Conservation (phyloP, 306 rosid species). For the Purshia tridentata region DNA sequence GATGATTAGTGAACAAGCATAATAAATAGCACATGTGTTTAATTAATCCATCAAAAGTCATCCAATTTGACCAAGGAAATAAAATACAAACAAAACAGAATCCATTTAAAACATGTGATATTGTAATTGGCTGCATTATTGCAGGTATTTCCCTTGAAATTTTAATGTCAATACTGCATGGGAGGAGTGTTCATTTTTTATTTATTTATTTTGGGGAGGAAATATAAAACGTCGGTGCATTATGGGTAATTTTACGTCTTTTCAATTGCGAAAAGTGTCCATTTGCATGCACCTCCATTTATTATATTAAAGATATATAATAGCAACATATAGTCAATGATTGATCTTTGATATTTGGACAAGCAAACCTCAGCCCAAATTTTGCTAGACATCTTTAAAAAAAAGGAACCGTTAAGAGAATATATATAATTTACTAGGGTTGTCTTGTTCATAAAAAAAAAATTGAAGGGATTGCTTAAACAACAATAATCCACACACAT, state of each 20-base stretch:
- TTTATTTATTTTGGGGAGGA: too few relatives aligned
- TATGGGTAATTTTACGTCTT: too few relatives aligned
- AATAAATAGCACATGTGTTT: background rate
- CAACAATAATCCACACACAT: background rate
- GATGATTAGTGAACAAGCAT: background rate
- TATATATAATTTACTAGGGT: too few relatives aligned
- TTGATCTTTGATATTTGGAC: background rate
- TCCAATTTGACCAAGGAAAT: background rate
- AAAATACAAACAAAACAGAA: background rate
- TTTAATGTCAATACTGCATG: background rate
- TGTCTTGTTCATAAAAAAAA: background rate
- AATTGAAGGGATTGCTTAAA: background rate
- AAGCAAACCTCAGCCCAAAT: background rate
- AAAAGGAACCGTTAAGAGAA: too few relatives aligned
- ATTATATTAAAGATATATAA: background rate
- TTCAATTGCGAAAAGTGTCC: too few relatives aligned
- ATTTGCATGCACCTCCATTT: conserved; percentile 13
- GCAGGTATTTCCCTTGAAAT: background rate
- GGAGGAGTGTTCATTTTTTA: background rate
- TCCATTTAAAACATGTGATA: conserved; percentile 1
- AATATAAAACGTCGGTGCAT: too few relatives aligned
- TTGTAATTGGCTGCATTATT: background rate
- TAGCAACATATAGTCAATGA: background rate
- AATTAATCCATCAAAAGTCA: background rate
- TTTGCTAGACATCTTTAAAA: too few relatives aligned